Percentiles rank a stretch among this genome's conserved stretches.
Evolutionary conservation across 208 protist species (phyloP).

Genomic region (Leishmania braziliensis): DNA sequence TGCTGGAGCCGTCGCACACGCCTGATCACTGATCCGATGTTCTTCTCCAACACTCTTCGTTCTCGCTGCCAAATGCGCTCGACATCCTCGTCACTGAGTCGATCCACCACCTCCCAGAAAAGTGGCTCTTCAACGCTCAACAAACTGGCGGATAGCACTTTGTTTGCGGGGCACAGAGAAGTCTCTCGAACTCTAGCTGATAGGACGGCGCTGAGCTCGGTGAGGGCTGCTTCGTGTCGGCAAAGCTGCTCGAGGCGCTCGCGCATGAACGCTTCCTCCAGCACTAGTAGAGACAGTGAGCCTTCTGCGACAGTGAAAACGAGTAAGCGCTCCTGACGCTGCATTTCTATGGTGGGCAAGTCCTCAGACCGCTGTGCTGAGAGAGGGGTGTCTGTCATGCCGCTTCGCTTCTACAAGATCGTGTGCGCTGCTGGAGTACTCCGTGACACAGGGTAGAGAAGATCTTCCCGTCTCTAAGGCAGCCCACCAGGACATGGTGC

Average conservation of each 20-base stretch:
- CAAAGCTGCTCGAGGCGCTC: slow-evolving; percentile 29
- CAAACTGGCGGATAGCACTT: neutral
- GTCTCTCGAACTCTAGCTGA: neutral
- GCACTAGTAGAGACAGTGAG: slow-evolving; percentile 6
- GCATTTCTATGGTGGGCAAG: slow-evolving; percentile 3
- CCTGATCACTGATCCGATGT: slow-evolving; percentile 4
- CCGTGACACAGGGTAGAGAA: neutral
- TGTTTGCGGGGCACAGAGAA: neutral
- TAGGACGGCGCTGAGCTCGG: slow-evolving; percentile 9
- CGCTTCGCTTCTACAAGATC: neutral
- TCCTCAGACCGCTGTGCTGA: neutral
- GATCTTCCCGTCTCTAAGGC: neutral
- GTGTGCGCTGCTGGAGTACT: neutral
- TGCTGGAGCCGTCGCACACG: slow-evolving; percentile 15
- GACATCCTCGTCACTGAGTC: slow-evolving; percentile 23
- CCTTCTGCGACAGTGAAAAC: slow-evolving; percentile 22
- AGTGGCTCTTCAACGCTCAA: slow-evolving; percentile 4
- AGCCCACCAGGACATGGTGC: neutral
- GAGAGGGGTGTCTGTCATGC: neutral
- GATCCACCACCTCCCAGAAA: slow-evolving; percentile 14
- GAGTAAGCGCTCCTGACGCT: slow-evolving; percentile 20
- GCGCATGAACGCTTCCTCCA: slow-evolving; percentile 19
- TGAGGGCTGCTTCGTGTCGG: slow-evolving; percentile 19
- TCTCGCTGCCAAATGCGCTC: slow-evolving; percentile 29
- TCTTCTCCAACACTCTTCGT: slow-evolving; percentile 8